A percentile compares a stretch with the other conserved stretches of the same genome.
These are phyloP conservation scores for Phytophthora multivora DNA, from an alignment of 352 stramenopile genomes.

Conservation along the genomic window DNA sequence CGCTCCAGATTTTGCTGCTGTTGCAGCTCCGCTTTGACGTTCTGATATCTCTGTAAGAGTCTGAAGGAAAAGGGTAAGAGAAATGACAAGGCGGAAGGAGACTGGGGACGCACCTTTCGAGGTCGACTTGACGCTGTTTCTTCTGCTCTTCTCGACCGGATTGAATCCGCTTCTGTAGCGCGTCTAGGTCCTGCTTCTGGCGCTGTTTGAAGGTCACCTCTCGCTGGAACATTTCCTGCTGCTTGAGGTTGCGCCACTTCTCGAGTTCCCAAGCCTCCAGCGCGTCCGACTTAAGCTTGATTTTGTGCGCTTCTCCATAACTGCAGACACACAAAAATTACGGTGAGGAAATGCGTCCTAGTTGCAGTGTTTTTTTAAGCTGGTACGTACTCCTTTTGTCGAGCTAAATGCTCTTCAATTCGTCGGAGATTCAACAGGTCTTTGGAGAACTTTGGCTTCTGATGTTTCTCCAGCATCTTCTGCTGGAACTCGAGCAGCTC, in stretches of 20 bases:
- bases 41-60: conserved; percentile 94
- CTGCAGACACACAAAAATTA: conserved; percentile 15
- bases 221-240: conserved; percentile 95
- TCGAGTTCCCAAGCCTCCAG: conserved; percentile 95
- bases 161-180: conserved; percentile 94
- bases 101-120: conserved; percentile 74
- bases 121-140: conserved; percentile 93
- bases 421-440: conserved; percentile 93
- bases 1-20: conserved; percentile 94
- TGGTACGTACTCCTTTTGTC: conserved; percentile 81
- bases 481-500: conserved; percentile 94
- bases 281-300: conserved; percentile 95
- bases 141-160: conserved; percentile 94
- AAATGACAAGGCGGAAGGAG: background rate
- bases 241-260: conserved; percentile 94
- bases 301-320: conserved; percentile 96
- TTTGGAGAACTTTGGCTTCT: conserved; percentile 94
- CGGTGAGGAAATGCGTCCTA: background rate
- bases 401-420: conserved; percentile 93
- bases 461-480: conserved; percentile 90
- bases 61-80: conserved; percentile 26
- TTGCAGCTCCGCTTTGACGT: conserved; percentile 95
- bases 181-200: conserved; percentile 93
- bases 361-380: background rate
- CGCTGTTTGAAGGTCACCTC: conserved; percentile 95